Conservation (phyloP, 2,329 filamentous ascomycete genomes). For the Myotisia sp. region DNA sequence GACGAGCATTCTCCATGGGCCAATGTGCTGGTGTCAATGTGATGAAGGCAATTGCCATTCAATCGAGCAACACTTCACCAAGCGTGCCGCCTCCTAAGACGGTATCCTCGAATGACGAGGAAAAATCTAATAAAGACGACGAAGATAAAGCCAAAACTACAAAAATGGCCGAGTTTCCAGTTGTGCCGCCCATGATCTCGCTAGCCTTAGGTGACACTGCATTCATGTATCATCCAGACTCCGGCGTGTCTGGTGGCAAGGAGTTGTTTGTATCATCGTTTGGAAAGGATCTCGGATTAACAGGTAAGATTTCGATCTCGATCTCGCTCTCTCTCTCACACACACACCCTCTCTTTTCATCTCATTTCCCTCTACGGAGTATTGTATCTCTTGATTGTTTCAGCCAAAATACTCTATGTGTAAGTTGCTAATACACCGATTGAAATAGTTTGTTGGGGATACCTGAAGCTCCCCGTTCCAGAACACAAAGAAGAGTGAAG, state of each 20-base stretch:
- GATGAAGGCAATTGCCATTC: not conserved
- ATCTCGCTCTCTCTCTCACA: too few relatives aligned
- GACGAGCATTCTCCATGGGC: not conserved
- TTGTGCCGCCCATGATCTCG: constrained; percentile 1
- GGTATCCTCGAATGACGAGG: too few relatives aligned
- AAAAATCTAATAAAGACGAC: not conserved
- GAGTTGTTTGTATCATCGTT: not conserved
- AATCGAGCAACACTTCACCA: not conserved
- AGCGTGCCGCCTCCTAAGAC: not conserved
- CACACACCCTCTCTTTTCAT: too few relatives aligned
- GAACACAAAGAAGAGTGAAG: not conserved
- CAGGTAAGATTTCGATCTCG: too few relatives aligned
- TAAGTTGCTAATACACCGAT: not conserved
- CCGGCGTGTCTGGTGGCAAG: not conserved
- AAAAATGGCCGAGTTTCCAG: not conserved
- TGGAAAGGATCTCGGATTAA: not conserved
- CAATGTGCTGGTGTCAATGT: constrained; percentile 1
- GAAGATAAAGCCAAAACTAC: not conserved
- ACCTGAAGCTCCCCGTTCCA: not conserved
- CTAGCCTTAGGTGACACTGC: not conserved
- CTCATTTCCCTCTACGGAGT: too few relatives aligned
- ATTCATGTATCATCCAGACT: not conserved
- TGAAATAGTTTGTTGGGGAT: constrained; percentile 1
- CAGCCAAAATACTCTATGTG: not conserved
- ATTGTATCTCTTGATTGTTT: not conserved